A percentile compares a stretch with the other conserved stretches of the same genome.
phyloP scores from a whole-genome alignment of 257 asterid genomes.

The Solanum sejunctum region DNA sequence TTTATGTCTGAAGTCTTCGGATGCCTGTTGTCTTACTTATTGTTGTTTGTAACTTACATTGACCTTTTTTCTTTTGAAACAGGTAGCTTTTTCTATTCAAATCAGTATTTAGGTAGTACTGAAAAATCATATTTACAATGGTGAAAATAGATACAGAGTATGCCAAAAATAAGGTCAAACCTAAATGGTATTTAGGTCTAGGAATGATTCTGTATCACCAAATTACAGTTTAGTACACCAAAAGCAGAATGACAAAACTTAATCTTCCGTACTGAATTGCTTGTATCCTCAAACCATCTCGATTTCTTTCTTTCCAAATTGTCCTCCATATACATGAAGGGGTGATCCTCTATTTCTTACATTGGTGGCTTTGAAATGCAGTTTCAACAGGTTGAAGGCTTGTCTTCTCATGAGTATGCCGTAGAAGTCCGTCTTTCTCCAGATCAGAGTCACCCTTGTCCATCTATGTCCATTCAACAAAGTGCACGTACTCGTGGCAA shows the following conservation, averaged over 20 bases:
- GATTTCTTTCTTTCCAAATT: background rate
- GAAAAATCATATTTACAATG: background rate
- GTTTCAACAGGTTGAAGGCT: conserved; percentile 56
- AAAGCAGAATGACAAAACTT: background rate
- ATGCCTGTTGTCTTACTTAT: background rate
- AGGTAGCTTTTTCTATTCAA: background rate
- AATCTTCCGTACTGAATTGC: background rate
- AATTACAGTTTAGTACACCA: background rate
- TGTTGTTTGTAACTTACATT: background rate
- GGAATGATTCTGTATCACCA: background rate
- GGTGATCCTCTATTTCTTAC: background rate
- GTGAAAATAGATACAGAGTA: background rate
- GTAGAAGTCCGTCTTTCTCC: conserved; percentile 50
- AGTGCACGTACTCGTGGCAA: conserved; percentile 71
- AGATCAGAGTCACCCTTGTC: conserved; percentile 27
- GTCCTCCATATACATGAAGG: background rate
- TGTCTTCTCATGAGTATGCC: conserved; percentile 57
- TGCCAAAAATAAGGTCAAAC: background rate
- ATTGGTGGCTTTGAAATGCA: conserved; percentile 28
- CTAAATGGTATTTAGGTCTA: background rate
- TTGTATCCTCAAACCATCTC: background rate
- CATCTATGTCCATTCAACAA: conserved; percentile 38
- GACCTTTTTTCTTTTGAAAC: background rate
- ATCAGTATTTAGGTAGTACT: background rate
- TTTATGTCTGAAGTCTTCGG: background rate